These are phyloP conservation scores for sorghum (Sorghum bicolor) DNA, from an alignment of 176 grass and related monocot species.

Conservation along the genomic window DNA sequence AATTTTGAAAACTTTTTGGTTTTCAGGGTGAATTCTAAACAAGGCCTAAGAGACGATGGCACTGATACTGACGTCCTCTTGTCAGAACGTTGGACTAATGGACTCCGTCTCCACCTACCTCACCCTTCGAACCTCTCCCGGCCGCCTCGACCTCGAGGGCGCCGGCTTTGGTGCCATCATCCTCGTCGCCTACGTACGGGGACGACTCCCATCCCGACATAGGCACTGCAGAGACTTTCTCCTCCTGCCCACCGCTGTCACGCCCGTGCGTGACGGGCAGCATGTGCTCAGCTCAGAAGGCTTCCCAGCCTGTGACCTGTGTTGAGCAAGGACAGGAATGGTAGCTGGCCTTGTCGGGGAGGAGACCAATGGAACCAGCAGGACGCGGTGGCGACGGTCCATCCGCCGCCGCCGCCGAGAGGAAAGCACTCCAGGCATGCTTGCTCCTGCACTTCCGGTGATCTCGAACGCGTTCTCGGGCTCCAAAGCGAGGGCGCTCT, in stretches of 20 bases:
- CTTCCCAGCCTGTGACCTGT: too few species aligned
- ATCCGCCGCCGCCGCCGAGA: constrained; percentile 4
- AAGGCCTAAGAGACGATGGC: not conserved
- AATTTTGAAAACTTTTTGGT: too few species aligned
- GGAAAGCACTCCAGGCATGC: constrained; percentile 15
- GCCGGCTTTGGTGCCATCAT: constrained; percentile 32
- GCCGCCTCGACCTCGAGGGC: constrained; percentile 33
- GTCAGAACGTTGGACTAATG: constrained; percentile 23
- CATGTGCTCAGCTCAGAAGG: not conserved
- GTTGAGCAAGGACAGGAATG: too few species aligned
- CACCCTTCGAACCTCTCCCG: constrained; percentile 19
- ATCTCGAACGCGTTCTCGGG: not conserved
- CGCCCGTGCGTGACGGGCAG: not conserved
- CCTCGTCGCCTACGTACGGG: constrained; percentile 40
- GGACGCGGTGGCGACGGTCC: not conserved
- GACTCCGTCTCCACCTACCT: constrained; percentile 31
- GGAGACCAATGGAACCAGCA: not conserved
- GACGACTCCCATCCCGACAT: not conserved
- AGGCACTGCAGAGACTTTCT: not conserved
- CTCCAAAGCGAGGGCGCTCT: not conserved
- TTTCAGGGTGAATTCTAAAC: too few species aligned
- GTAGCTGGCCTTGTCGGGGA: not conserved
- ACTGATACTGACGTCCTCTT: not conserved
- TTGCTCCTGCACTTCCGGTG: constrained; percentile 28
- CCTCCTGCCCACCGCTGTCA: not conserved